Evolutionary conservation across 192 early-diverging fungal species (phyloP).

Genomic region (Coemansia asiatica): DNA sequence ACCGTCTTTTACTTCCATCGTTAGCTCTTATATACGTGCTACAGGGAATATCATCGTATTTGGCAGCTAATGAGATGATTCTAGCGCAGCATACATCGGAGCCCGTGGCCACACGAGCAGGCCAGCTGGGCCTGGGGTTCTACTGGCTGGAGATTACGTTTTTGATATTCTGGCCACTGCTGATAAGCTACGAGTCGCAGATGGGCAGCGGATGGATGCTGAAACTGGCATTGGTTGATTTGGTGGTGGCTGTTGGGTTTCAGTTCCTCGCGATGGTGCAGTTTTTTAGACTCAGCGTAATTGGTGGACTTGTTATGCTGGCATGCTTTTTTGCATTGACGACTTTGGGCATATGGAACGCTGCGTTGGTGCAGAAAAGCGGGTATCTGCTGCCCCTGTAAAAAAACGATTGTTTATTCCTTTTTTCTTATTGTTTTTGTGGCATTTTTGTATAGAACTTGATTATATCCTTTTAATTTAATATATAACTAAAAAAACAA

Average conservation of each 20-base stretch:
- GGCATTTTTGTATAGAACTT: no score
- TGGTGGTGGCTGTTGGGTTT: conserved; percentile 25
- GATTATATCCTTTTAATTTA: no score
- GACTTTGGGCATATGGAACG: conserved; percentile 43
- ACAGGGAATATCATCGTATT: conserved; percentile 35
- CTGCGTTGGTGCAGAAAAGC: conserved; percentile 29
- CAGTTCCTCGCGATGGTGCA: conserved; percentile 39
- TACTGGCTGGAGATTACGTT: conserved; percentile 51
- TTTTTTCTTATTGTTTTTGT: conserved; percentile 2
- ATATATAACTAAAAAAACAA: neutral
- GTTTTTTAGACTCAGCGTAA: conserved; percentile 39
- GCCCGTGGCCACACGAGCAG: conserved; percentile 30
- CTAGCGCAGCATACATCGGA: conserved; percentile 28
- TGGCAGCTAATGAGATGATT: conserved; percentile 38
- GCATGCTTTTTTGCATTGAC: conserved; percentile 20
- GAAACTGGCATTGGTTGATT: conserved; percentile 35
- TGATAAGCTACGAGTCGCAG: conserved; percentile 28
- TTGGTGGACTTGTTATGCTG: conserved; percentile 39
- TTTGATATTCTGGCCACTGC: conserved; percentile 40
- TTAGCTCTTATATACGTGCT: conserved; percentile 26
- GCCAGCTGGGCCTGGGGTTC: conserved; percentile 41
- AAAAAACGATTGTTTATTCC: neutral
- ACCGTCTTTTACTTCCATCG: conserved; percentile 27
- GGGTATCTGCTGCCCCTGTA: conserved; percentile 15
- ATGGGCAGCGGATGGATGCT: conserved; percentile 29